Conservation (phyloP, 2,329 filamentous ascomycete genomes). For the Cadophora malorum region DNA sequence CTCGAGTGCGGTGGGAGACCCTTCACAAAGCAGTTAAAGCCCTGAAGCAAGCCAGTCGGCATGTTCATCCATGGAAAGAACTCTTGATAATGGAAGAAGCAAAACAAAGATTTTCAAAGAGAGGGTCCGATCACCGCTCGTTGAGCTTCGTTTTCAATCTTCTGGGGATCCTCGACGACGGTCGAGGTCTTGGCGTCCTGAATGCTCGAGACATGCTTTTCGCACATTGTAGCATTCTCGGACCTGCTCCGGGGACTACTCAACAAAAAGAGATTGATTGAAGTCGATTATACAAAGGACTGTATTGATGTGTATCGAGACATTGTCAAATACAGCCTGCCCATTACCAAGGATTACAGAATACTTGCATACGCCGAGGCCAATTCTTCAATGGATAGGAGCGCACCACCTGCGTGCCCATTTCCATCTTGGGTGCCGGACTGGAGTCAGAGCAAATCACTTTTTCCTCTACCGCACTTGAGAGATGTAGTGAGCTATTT, state of each 20-base stretch:
- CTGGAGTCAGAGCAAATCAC: background rate
- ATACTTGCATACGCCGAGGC: background rate
- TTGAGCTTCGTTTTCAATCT: background rate
- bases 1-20: background rate
- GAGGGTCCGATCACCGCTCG: too few species aligned
- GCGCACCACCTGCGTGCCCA: too few species aligned
- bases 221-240: slow-evolving; percentile 1
- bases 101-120: background rate
- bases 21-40: background rate
- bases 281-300: slow-evolving; percentile 16
- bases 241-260: background rate
- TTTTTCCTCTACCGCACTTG: background rate
- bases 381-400: background rate
- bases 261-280: background rate
- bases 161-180: background rate
- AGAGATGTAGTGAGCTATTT: background rate
- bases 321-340: background rate
- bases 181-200: slow-evolving; percentile 8
- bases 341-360: background rate
- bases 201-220: slow-evolving; percentile 21
- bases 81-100: slow-evolving; percentile 1
- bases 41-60: background rate
- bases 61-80: background rate
- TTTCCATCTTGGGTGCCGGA: background rate
- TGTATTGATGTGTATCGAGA: slow-evolving; percentile 9